Evolutionary conservation across 2,329 filamentous ascomycete genomes (phyloP).

Genomic region (Leptosphaerulina australis): DNA sequence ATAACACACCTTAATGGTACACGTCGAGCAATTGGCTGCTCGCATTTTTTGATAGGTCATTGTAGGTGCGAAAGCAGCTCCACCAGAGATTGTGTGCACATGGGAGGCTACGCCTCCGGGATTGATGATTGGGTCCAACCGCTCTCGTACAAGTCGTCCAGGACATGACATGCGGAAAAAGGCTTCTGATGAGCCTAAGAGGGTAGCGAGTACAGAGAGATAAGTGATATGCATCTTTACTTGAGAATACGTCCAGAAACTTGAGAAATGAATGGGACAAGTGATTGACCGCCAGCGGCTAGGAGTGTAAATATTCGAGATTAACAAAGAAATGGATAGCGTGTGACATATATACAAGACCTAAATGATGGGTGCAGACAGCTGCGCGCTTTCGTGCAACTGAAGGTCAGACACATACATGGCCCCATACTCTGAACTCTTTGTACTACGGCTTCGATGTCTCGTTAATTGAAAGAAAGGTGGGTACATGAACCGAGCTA

Average conservation of each 20-base stretch:
- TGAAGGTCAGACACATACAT: slow-evolving; percentile 7
- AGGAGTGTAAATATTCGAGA: slow-evolving; percentile 7
- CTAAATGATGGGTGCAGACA: slow-evolving; percentile 3
- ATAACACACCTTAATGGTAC: slow-evolving; percentile 61
- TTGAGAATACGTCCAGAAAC: neutral
- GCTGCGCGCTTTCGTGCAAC: slow-evolving; percentile 13
- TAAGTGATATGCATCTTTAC: slow-evolving; percentile 24
- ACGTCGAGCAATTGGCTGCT: slow-evolving; percentile 70
- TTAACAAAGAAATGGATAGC: neutral
- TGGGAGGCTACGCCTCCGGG: slow-evolving; percentile 66
- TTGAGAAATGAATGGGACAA: neutral
- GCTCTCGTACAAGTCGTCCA: slow-evolving; percentile 49
- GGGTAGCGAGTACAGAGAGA: slow-evolving; percentile 19
- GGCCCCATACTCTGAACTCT: slow-evolving; percentile 5
- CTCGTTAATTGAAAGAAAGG: neutral
- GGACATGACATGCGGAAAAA: slow-evolving; percentile 42
- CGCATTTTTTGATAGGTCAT: slow-evolving; percentile 66
- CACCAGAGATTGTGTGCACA: slow-evolving; percentile 74
- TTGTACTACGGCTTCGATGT: slow-evolving; percentile 5
- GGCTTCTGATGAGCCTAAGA: slow-evolving; percentile 25
- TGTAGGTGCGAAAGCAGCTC: slow-evolving; percentile 68
- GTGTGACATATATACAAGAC: slow-evolving; percentile 6
- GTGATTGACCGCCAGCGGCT: neutral
- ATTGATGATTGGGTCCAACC: slow-evolving; percentile 70
- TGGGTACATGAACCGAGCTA: slow-evolving; percentile 4